Evolutionary conservation across 495 filamentous ascomycete genomes (phyloP).

Genomic region (Penicillium paxilli): DNA sequence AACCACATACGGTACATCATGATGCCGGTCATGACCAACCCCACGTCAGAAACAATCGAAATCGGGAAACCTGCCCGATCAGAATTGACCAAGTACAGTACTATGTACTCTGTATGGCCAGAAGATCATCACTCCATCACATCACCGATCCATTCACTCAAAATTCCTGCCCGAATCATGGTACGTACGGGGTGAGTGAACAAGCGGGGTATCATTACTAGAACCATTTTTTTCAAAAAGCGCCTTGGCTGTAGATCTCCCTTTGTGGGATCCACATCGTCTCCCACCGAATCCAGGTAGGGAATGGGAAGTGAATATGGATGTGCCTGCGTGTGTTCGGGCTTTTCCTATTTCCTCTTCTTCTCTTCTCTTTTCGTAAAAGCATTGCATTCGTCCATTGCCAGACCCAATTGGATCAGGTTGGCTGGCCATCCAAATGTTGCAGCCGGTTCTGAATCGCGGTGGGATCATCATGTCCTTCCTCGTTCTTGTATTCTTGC

Average conservation of each 20-base stretch:
- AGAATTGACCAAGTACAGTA: no score
- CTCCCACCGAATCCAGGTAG: neutral
- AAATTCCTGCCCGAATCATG: no score
- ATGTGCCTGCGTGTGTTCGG: no score
- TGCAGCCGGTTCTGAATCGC: constrained; percentile 35
- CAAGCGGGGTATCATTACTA: neutral
- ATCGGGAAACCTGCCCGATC: no score
- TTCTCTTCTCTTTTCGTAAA: neutral
- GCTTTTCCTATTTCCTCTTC: neutral
- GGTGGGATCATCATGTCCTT: constrained; percentile 34
- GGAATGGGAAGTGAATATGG: no score
- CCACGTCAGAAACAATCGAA: no score
- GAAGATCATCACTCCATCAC: no score
- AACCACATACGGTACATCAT: no score
- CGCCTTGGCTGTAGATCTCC: constrained; percentile 10
- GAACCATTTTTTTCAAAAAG: neutral
- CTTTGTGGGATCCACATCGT: constrained; percentile 6
- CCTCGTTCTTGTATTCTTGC: constrained; percentile 40
- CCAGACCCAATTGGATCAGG: constrained; percentile 17
- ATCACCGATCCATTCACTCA: no score
- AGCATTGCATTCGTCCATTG: neutral
- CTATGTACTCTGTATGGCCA: no score
- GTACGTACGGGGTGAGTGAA: neutral
- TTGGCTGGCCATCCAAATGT: constrained; percentile 39
- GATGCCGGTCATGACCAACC: no score